Evolutionary conservation across 371 early-diverging fungal species (phyloP), one percentile per base, ranked within the genome.

Genomic region (Conidiobolus coronatus): DNA sequence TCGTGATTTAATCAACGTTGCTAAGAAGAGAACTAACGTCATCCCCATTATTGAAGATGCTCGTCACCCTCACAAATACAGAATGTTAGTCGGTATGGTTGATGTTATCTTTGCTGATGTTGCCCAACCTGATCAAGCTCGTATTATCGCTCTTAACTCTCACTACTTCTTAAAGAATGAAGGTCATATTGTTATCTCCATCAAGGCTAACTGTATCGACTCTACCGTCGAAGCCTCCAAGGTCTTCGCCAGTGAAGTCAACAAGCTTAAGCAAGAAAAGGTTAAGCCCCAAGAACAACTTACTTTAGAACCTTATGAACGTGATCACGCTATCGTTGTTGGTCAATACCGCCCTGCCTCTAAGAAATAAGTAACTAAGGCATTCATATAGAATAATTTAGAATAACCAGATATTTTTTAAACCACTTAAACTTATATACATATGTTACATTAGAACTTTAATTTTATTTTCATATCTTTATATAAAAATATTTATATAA

Each of bases 41-140:
- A 90, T 99, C 55, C 99, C 99, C 50, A 98, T 99, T 52, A 89
- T 99, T 59, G 99, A 99, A 70, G 99, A 99, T 72, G 99, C 99
- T 40, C 89, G 99, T 62, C 89, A 95, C 64, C 99, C 99, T 49
- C 86, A 93, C 70, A 97, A 95, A 71, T 99, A 99, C 75, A 89
- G 99, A 71, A 98, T 99, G 99, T 75, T 99, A 44, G 92, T 99
- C 41, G 88, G 89, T 39, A 96, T 98, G 89, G 99, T 99, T 29
- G 99, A 99, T 73, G 87, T 88, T 23, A 84, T 99, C 52, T 99
- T 99, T 68, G 98, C 98, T 40, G 99, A 99, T 77, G 98, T 99
- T 56, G 98, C 99, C 29, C 99, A 99, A 66, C 99, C 99, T 47
- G 99, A 99, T 68, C 99, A 99, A 75, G 94, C 98, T 2, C 88